Evolutionary conservation across 2,329 filamentous ascomycete genomes (phyloP).

Genomic region (Apiospora phragmitis): DNA sequence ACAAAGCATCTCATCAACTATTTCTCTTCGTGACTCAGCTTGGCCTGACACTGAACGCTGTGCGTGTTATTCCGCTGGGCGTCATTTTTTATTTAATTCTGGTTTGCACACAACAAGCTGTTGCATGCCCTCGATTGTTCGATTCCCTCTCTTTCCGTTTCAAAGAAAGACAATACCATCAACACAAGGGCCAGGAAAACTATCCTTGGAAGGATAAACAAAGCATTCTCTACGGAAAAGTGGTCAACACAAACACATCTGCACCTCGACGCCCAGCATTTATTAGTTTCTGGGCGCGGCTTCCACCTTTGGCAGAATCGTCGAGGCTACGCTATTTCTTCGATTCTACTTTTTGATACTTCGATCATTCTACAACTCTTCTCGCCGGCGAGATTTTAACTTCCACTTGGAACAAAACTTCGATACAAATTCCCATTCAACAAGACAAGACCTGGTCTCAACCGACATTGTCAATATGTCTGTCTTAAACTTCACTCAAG

Average conservation of each 20-base stretch:
- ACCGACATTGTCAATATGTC: background rate
- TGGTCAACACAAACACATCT: background rate
- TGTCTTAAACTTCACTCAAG: slow-evolving; percentile 3
- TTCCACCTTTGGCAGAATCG: background rate
- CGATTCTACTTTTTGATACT: background rate
- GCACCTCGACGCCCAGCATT: background rate
- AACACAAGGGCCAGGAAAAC: background rate
- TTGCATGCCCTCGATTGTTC: slow-evolving; percentile 15
- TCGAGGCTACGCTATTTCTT: background rate
- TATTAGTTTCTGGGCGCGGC: background rate
- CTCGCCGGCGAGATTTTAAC: background rate
- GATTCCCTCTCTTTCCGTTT: background rate
- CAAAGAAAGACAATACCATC: background rate
- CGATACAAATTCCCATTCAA: background rate
- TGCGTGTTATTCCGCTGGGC: slow-evolving; percentile 17
- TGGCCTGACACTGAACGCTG: slow-evolving; percentile 13
- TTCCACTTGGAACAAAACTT: background rate
- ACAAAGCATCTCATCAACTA: slow-evolving; percentile 13
- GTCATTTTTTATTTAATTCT: slow-evolving; percentile 18
- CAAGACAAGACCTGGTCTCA: background rate
- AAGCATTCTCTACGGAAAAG: background rate
- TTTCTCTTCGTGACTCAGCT: slow-evolving; percentile 23
- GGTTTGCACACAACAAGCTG: slow-evolving; percentile 11
- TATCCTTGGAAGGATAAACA: background rate
- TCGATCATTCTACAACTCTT: background rate